phyloP scores from a whole-genome alignment of 345 rosid species.

The Psidium friedrichsthalianum region DNA sequence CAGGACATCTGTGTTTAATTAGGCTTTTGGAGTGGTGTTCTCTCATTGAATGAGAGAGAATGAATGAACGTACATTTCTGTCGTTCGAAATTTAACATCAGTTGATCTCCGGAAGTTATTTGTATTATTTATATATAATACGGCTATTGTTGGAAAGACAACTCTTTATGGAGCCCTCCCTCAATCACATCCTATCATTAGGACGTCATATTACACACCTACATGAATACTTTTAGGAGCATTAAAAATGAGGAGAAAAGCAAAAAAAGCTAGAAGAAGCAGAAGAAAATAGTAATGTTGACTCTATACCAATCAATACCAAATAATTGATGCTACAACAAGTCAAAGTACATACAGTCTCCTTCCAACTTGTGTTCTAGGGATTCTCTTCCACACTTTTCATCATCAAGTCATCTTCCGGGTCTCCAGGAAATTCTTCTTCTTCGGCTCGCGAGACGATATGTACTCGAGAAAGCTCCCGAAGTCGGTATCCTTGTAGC shows the following conservation, averaged over 20 bases:
- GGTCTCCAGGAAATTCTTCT: constrained; percentile 66
- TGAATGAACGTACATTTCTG: too few relatives aligned
- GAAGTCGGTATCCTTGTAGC: constrained; percentile 58
- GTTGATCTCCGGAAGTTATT: too few relatives aligned
- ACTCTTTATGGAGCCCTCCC: too few relatives aligned
- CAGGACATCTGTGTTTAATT: too few relatives aligned
- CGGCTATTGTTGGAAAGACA: too few relatives aligned
- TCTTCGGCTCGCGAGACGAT: constrained; percentile 55
- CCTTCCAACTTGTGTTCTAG: background rate
- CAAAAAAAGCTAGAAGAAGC: background rate
- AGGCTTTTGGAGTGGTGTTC: too few relatives aligned
- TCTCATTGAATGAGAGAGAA: too few relatives aligned
- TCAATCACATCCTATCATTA: too few relatives aligned
- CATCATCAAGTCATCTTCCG: constrained; percentile 25
- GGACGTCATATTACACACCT: background rate
- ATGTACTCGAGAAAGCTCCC: constrained; percentile 57
- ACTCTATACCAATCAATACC: background rate
- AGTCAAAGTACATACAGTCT: background rate
- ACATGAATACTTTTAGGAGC: background rate
- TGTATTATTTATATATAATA: too few relatives aligned
- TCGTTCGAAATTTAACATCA: too few relatives aligned
- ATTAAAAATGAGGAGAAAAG: background rate
- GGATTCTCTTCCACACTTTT: background rate
- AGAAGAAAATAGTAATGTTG: background rate
- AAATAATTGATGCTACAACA: background rate